These are phyloP conservation scores for Diaporthe caulivora DNA, from an alignment of 2,329 filamentous ascomycete species.

Conservation along the genomic window DNA sequence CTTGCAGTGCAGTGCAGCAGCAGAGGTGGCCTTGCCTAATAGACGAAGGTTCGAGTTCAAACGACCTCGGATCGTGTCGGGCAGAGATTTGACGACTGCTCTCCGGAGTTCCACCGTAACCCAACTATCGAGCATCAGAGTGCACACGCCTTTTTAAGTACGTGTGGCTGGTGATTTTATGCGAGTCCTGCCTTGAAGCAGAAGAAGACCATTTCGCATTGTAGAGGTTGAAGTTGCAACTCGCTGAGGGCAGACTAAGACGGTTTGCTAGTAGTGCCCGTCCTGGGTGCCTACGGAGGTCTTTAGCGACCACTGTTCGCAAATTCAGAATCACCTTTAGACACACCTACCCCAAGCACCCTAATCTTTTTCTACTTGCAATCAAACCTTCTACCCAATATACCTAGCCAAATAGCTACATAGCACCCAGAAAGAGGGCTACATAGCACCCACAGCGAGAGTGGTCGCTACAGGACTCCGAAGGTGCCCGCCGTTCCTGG, in stretches of 20 bases:
- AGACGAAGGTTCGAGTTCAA: conserved; percentile 24
- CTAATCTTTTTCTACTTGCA: no score
- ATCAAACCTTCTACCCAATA: no score
- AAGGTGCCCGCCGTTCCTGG: conserved; percentile 29
- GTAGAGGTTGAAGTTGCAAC: conserved; percentile 1
- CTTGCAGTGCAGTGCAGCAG: conserved; percentile 25
- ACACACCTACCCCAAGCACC: no score
- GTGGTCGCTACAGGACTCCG: no score
- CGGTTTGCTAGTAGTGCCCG: conserved; percentile 15
- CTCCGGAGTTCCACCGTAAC: conserved; percentile 34
- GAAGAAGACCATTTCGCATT: neutral
- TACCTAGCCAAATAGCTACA: no score
- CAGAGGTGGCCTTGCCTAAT: conserved; percentile 23
- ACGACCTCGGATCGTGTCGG: conserved; percentile 35
- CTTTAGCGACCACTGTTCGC: no score
- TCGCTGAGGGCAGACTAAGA: neutral
- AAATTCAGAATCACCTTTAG: no score
- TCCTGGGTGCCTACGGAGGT: no score
- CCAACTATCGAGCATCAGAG: neutral
- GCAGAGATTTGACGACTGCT: conserved; percentile 37
- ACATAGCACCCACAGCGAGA: no score
- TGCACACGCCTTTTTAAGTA: neutral
- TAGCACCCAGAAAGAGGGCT: no score
- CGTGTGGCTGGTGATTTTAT: neutral
- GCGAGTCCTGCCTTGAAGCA: neutral